phyloP scores from a whole-genome alignment of 129 eudicot species.

The Kitagawia praeruptora region DNA sequence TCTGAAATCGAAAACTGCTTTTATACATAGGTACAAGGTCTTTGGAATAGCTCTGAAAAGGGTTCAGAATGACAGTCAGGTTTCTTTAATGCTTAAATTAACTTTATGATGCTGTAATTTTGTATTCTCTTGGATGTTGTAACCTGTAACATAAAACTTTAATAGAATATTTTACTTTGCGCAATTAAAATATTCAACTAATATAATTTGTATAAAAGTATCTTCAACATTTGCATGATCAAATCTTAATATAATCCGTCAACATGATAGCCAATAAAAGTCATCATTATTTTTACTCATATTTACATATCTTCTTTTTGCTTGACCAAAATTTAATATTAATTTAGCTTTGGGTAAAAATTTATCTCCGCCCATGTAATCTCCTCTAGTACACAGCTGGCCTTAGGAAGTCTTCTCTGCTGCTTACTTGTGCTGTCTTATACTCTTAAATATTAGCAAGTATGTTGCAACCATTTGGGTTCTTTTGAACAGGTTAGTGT shows the following conservation, averaged over 20 bases:
- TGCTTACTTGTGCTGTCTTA: background rate
- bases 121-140: background rate
- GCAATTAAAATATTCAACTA: background rate
- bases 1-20: background rate
- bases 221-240: background rate
- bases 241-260: too few relatives aligned
- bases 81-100: slow-evolving; percentile 19
- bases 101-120: background rate
- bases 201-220: too few relatives aligned
- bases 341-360: background rate
- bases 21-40: slow-evolving; percentile 61
- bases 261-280: background rate
- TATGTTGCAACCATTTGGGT: background rate
- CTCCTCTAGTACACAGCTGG: background rate
- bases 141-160: background rate
- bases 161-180: background rate
- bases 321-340: background rate
- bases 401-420: background rate
- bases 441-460: background rate
- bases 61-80: slow-evolving; percentile 84
- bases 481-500: slow-evolving; percentile 51
- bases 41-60: slow-evolving; percentile 77
- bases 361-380: background rate
- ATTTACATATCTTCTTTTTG: background rate
- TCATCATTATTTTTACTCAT: background rate